Evolutionary conservation across 2,329 filamentous ascomycete genomes (phyloP), one percentile per base, ranked within the genome.

Genomic region (Gliomastix tumulicola): DNA sequence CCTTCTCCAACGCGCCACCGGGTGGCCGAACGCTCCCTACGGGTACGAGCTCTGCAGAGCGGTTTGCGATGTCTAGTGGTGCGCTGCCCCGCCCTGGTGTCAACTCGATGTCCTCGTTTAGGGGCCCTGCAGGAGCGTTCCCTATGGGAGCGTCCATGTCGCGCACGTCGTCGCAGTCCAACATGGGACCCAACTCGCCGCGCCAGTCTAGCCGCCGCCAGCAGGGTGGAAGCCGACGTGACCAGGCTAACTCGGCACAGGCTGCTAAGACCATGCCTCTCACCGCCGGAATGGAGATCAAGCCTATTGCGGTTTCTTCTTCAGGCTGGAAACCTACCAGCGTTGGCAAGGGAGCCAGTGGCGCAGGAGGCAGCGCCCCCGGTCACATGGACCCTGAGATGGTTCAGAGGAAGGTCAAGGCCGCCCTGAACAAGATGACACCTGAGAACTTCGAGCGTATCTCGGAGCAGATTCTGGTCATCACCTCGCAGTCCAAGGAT

Each of bases 331-430:
- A 94, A 67, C 87, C 92, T 19, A 79, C 71, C 37, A 92, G 84
- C 50, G 43, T 94, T 35, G 71, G 66, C 36, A 64, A 61, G 46
- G 59, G 58, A 43, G 37, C 50, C 35, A 47, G 57, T 21, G 53
- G 55, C 27, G 56, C 59, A 21, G 43, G 57, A 35, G 59, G 67
- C 27, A 43, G 62, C 30, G 57, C 62, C 25, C 56, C 62, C 38
- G 62, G 68, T 44, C 74, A 86, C 50, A 76, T 97, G 66, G 79
- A 94, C 46, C 90, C 92, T 18, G 87, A 90, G 51, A 79, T 92
- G 71, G 92, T 98, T 40, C 92, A 98, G 69, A 83, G 90, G 50
- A 98, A 98, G 81, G 92, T 98, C 59, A 98, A 98, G 81, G 84
- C 88, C 45, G 86, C 86, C 43, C 71, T 98, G 53, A 98, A 98